Base-by-base conservation (phyloP, 2,329 filamentous ascomycete genomes). In the Fusarium sp. region DNA sequence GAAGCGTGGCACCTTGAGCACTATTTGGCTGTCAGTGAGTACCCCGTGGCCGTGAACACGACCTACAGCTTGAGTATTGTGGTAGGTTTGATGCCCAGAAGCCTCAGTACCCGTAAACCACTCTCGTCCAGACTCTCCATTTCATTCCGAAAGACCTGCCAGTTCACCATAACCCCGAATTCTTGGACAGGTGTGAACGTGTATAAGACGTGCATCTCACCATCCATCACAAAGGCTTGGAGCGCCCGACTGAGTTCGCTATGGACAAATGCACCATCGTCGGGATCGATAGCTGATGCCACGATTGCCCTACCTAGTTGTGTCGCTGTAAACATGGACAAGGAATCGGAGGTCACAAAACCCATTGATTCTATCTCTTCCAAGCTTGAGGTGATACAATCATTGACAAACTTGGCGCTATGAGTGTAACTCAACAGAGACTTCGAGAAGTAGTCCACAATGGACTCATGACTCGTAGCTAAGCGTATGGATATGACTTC, bases 151-250 rank as follows among this genome's bases (percentile, higher is more conserved):
- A 94, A 94, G 1, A 91, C 87, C 59, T 89, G 88, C 93, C 93
- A 95, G 75, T 94, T 92, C 64, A 95, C 87, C 14, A 85, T 83
- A 7, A 86, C 82, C 3, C 83, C 84, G 32, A 85, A 83, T 54
- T 88, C 85, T 54, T 93, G 90, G 5, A 95, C 87, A 0, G 93
- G 93, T 0, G 93, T 94, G 72, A 95, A 94, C 42, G 90, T 90
- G 79, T 95, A 95, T 52, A 94, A 87, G 18, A 94, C 88, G 77
- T 95, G 93, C 90, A 95, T 91, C 71, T 95, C 93, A 8, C 92
- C 91, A 77, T 95, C 92, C 89, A 95, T 91, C 18, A 94, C 93
- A 77, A 95, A 95, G 3, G 91, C 91, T 68, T 88, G 85, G 6
- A 95, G 85, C 1, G 93, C 91, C 73, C 88, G 88, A 65, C 87